These are phyloP conservation scores for Aspergillus pseudoterreus DNA, from an alignment of 2,329 filamentous ascomycete genomes.

Conservation along the genomic window DNA sequence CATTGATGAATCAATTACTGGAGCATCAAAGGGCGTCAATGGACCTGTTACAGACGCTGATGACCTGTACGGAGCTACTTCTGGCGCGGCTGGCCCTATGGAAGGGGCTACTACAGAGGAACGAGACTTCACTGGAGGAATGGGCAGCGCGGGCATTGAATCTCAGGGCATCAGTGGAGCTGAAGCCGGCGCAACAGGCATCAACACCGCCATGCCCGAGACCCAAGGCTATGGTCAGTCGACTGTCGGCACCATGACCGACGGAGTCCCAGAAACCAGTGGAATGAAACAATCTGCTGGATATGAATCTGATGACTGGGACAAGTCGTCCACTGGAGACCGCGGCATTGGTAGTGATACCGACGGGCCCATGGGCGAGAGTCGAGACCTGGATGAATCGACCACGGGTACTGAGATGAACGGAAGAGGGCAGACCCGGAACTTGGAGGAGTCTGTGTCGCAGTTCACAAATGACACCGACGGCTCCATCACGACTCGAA, in stretches of 20 bases:
- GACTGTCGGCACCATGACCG: not conserved
- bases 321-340: not conserved
- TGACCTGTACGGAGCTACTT: not conserved
- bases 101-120: not conserved
- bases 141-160: not conserved
- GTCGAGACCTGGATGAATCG: not conserved
- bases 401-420: not conserved
- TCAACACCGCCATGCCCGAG: too few relatives aligned
- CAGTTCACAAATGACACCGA: not conserved
- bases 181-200: too few relatives aligned
- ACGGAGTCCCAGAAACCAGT: not conserved
- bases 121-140: not conserved
- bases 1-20: not conserved
- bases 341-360: not conserved
- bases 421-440: not conserved
- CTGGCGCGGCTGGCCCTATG: not conserved
- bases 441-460: not conserved
- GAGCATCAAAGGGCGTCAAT: not conserved
- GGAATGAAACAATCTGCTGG: not conserved
- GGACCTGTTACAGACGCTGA: not conserved
- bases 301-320: not conserved
- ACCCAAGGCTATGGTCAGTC: too few relatives aligned
- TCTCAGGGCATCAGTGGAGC: not conserved
- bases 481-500: not conserved
- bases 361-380: not conserved